Evolutionary conservation across 495 filamentous ascomycete genomes (phyloP), one percentile per base, ranked within the genome.

Genomic region (Podospora comata): DNA sequence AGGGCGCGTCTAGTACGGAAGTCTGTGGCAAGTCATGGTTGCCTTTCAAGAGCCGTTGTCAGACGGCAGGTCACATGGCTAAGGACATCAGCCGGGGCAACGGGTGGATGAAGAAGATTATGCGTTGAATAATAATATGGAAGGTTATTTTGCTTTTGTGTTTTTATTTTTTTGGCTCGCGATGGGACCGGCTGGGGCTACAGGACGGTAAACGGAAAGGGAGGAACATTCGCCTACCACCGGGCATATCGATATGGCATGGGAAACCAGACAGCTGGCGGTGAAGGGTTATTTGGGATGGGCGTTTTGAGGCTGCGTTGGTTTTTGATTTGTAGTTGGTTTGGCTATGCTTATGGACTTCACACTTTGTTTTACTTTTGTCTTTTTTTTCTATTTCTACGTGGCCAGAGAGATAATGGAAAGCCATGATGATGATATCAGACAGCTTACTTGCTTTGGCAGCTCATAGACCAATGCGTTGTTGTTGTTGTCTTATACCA

Each of bases 61-160:
- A 44, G 30, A 44, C 2, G 18, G 61, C 18, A 3, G 18, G 6
- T 18, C 27, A 20, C 19, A 39, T 19, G 32, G 18, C 54, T 16
- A 62, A n/a, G 18, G 58, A 53, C 18, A 57, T 55, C 13, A 30
- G 18, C 4, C 64, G 66, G 53, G 67, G 65, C 7, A 66, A 60
- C 16, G 60, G 59, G 54, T 76, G 74, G 74, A 76, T 54, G 68
- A 70, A 68, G 68, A 61, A 71, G 58, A 62, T 71, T 54, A 54
- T 65, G 66, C 62, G 70, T 20, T 65, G 62, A 66, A 59, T 18
- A 27, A 20, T 58, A 19, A 58, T 58, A 34, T 32, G 15, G 27
- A 26, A n/a, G 0, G 7, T 9, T 23, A 2, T 67, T 67, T 66
- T 63, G 1, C 15, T 20, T 62, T 62, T 60, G 18, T 66, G 9